phyloP scores from a whole-genome alignment of 164 flowering plant genomes.

The Sextonia rubra region DNA sequence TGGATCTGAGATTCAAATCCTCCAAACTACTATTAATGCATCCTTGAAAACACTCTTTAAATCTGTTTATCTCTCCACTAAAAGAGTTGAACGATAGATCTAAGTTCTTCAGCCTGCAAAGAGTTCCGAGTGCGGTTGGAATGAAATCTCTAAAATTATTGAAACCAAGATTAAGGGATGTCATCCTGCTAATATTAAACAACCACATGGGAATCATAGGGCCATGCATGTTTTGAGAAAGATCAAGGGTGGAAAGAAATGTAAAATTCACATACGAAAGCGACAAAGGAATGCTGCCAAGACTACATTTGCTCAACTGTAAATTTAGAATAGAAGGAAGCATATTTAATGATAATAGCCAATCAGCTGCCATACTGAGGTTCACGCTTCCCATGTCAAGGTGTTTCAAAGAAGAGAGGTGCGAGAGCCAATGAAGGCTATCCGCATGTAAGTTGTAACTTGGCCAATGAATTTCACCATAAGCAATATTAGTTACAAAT shows the following conservation, averaged over 20 bases:
- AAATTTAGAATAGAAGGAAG: neutral
- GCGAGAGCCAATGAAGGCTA: slow-evolving; percentile 9
- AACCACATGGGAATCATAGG: neutral
- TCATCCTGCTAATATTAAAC: neutral
- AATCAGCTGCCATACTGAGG: neutral
- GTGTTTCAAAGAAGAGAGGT: slow-evolving; percentile 1
- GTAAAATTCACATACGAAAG: slow-evolving; percentile 1
- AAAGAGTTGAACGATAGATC: neutral
- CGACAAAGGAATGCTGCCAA: neutral
- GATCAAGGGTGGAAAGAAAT: neutral
- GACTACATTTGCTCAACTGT: neutral
- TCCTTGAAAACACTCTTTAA: neutral
- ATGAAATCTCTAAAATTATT: neutral
- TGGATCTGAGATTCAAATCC: neutral
- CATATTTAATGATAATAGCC: neutral
- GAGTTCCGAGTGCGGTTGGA: neutral
- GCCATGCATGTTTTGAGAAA: neutral
- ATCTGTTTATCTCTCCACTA: neutral
- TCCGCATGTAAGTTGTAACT: neutral
- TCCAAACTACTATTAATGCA: neutral
- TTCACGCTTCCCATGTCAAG: neutral
- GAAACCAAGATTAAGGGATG: neutral
- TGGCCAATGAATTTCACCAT: neutral
- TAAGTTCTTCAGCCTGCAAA: neutral
- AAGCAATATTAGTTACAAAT: neutral